Percentiles rank a stretch among this genome's conserved stretches.
phyloP scores from a whole-genome alignment of 148 eudicot species.

The Camellia granthamiana region DNA sequence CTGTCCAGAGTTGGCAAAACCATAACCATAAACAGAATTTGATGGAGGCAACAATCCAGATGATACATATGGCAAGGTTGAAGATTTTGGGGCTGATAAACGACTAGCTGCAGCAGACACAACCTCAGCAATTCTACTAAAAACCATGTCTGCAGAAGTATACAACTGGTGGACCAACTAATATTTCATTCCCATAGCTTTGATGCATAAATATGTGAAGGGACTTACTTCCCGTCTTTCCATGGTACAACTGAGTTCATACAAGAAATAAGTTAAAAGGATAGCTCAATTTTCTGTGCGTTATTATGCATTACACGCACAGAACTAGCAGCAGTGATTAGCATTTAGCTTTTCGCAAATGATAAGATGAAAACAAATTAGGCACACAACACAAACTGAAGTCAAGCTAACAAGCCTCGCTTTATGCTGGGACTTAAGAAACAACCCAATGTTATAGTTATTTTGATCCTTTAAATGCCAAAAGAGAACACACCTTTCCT shows the following conservation, averaged over 20 bases:
- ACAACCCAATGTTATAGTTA: not conserved
- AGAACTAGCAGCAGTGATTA: not conserved
- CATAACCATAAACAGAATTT: conserved; percentile 43
- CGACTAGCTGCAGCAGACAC: conserved; percentile 48
- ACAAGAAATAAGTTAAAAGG: not conserved
- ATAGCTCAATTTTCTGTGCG: not conserved
- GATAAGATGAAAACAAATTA: conserved; percentile 3
- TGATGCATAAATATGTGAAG: conserved; percentile 3
- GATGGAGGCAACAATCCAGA: conserved; percentile 66
- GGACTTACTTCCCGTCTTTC: not conserved
- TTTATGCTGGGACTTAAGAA: not conserved
- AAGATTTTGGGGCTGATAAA: conserved; percentile 51
- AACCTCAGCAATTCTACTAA: conserved; percentile 54
- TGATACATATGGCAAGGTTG: conserved; percentile 49
- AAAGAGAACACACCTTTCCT: not conserved
- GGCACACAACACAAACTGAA: not conserved
- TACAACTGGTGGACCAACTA: conserved; percentile 12
- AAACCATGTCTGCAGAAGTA: conserved; percentile 44
- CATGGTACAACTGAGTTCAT: not conserved
- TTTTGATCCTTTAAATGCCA: not conserved
- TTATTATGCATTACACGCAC: conserved; percentile 6
- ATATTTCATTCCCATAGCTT: conserved; percentile 9
- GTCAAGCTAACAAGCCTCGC: not conserved
- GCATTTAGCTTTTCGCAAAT: not conserved
- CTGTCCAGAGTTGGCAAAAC: conserved; percentile 38